These are phyloP conservation scores for Luffa acutangula DNA, from an alignment of 306 rosid genomes.

Conservation along the genomic window DNA sequence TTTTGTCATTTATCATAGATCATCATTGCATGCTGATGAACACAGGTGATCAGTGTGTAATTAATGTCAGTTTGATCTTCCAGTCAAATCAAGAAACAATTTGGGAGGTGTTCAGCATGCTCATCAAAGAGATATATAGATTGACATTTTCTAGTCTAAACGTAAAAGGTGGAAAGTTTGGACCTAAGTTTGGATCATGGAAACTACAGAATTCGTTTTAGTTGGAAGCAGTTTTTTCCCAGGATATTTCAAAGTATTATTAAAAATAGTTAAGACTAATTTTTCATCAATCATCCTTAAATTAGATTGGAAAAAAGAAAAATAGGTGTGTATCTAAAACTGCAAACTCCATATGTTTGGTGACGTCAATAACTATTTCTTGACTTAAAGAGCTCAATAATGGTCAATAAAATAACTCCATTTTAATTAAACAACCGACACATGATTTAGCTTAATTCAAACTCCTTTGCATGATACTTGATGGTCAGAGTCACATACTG, in stretches of 20 bases:
- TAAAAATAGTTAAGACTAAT: not conserved
- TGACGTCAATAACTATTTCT: not conserved
- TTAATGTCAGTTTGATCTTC: not conserved
- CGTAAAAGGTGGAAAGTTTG: not conserved
- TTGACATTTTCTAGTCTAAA: not conserved
- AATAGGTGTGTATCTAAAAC: not conserved
- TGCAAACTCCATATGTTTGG: not conserved
- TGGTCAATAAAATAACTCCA: not conserved
- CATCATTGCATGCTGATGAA: constrained; percentile 81
- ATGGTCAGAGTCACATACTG: not conserved
- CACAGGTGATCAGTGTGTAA: not conserved
- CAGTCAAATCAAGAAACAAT: not conserved
- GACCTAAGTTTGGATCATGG: not conserved
- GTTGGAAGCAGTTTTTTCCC: not conserved
- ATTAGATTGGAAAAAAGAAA: not conserved
- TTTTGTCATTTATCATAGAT: constrained; percentile 58
- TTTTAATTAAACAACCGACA: not conserved
- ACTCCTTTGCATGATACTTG: not conserved
- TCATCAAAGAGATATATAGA: not conserved
- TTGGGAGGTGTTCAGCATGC: not conserved
- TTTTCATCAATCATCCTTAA: not conserved
- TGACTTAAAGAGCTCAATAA: not conserved
- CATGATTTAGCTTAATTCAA: not conserved
- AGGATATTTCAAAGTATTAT: not conserved
- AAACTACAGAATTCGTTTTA: not conserved